These are phyloP conservation scores for Sinapis alba DNA, from an alignment of 441 rosid species.

Conservation along the genomic window DNA sequence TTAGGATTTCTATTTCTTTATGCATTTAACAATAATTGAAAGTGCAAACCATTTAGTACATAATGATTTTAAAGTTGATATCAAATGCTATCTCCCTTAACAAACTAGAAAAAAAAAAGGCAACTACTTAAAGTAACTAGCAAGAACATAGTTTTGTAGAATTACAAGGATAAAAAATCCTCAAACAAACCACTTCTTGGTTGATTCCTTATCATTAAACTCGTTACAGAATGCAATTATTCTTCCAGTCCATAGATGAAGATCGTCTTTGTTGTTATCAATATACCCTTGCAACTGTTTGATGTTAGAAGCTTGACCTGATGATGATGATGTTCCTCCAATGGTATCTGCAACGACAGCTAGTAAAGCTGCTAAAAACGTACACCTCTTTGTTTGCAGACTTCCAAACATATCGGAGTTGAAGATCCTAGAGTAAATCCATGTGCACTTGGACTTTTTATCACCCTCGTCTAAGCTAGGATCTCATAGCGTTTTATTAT, in stretches of 20 bases:
- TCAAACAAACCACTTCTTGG: neutral
- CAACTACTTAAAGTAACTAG: neutral
- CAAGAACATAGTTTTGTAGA: neutral
- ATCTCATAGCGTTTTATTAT: neutral
- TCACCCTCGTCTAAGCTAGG: constrained; percentile 1
- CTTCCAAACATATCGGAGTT: neutral
- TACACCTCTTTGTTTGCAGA: neutral
- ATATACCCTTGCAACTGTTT: constrained; percentile 1
- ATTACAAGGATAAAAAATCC: neutral
- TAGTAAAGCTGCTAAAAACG: neutral
- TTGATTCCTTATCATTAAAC: neutral
- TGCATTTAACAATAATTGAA: neutral
- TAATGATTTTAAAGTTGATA: neutral
- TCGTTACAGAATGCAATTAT: neutral
- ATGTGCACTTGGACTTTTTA: constrained; percentile 7
- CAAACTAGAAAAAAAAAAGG: neutral
- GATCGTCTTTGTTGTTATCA: neutral
- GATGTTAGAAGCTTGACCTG: neutral
- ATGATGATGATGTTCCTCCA: neutral
- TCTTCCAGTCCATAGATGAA: neutral
- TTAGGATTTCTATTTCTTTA: neutral
- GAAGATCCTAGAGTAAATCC: constrained; percentile 14
- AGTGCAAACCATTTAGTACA: neutral
- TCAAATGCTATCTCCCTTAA: neutral
- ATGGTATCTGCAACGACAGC: neutral